A percentile compares a stretch with the other conserved stretches of the same genome.
phyloP scores from a whole-genome alignment of 306 rosid genomes.

The Vigna unguiculata region DNA sequence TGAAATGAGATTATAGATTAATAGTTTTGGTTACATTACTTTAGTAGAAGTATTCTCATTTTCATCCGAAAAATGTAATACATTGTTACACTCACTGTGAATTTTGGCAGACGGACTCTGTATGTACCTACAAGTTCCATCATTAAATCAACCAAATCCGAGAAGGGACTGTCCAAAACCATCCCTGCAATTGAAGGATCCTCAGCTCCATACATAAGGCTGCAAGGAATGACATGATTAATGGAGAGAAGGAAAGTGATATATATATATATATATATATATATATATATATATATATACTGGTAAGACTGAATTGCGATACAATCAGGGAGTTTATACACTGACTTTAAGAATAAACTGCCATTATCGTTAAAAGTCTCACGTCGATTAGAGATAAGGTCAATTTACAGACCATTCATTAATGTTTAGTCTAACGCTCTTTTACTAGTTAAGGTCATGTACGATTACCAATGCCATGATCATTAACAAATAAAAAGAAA shows the following conservation, averaged over 20 bases:
- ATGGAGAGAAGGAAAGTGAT: constrained; percentile 44
- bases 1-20: constrained; percentile 12
- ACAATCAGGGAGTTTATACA: not conserved
- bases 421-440: not conserved
- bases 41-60: not conserved
- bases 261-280: no score
- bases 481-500: constrained; percentile 8
- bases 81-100: constrained; percentile 83
- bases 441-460: constrained; percentile 7
- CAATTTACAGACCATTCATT: no score
- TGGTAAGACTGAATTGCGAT: constrained; percentile 18
- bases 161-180: constrained; percentile 97
- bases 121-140: constrained; percentile 95
- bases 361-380: no score
- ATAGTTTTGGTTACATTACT: not conserved
- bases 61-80: constrained; percentile 4
- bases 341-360: not conserved
- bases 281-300: not conserved
- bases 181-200: constrained; percentile 99
- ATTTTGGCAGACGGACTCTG: constrained; percentile 85
- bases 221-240: constrained; percentile 56
- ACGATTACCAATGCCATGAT: constrained; percentile 1
- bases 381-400: no score
- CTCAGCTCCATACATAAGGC: constrained; percentile 97
- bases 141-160: constrained; percentile 97